A percentile compares a stretch with the other conserved stretches of the same genome.
Conservation (phyloP, 2,329 filamentous ascomycete genomes). For the Botryotinia narcissicola region DNA sequence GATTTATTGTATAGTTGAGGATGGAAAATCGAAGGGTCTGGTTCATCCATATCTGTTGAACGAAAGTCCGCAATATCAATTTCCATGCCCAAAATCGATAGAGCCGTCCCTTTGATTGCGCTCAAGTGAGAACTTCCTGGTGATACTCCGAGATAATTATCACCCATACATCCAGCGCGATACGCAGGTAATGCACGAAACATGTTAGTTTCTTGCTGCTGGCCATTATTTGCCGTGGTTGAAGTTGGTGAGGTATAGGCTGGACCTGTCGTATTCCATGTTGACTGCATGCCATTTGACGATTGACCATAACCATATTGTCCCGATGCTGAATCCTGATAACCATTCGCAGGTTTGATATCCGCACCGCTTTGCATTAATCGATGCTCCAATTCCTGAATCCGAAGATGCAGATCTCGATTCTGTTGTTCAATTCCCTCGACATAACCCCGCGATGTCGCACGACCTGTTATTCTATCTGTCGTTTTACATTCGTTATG, state of each 20-base stretch:
- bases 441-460: conserved; percentile 73
- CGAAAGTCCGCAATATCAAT: conserved; percentile 76
- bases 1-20: conserved; percentile 66
- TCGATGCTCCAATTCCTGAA: conserved; percentile 66
- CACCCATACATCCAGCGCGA: conserved; percentile 45
- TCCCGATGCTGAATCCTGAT: conserved; percentile 22
- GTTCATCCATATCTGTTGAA: conserved; percentile 64
- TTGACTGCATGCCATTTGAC: conserved; percentile 16
- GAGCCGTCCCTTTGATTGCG: conserved; percentile 70
- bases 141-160: conserved; percentile 63
- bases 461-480: conserved; percentile 80
- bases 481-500: conserved; percentile 77
- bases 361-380: conserved; percentile 61
- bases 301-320: conserved; percentile 20
- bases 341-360: conserved; percentile 42
- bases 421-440: conserved; percentile 74
- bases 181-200: conserved; percentile 32
- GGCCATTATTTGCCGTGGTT: not conserved
- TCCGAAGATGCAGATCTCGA: conserved; percentile 61
- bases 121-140: conserved; percentile 63
- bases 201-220: conserved; percentile 31
- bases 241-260: conserved; percentile 21
- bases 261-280: conserved; percentile 25
- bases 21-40: conserved; percentile 42
- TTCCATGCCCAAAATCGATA: conserved; percentile 77